Evolutionary conservation across 1,284 basidiomycete genomes (phyloP), one percentile per base, ranked within the genome.

Genomic region (Fereydounia khargensis): DNA sequence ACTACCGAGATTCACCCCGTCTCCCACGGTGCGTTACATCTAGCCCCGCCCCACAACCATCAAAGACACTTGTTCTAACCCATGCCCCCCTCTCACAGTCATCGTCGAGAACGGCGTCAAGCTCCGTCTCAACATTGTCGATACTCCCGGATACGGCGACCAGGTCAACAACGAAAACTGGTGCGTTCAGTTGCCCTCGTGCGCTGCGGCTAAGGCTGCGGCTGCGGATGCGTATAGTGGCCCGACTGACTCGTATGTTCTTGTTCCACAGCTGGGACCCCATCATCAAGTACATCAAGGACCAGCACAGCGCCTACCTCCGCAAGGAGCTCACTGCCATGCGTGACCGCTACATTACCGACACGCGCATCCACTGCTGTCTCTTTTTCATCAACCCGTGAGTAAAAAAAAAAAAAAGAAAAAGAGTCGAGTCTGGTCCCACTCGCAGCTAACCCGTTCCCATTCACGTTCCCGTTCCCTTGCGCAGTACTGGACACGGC

Each of bases 81-180:
- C 31, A 6, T 18, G 6, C 3, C 7, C 17, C 8, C 31, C 31
- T 33, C 16, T 40, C 5, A 34, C 65, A 95, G 92, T 95, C 59
- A 91, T 98, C 62, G 86, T 87, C 42, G 94, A 98, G 78, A 97
- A 97, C 67, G 91, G 91, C 44, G 94, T 98, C 52, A 87, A 86
- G 76, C 84, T 98, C 54, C 85, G 89, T 46, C 81, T 98, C 69
- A 98, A 98, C 83, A 96, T 98, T 63, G 91, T 98, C 67, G 95
- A 98, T 79, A 98, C 95, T 6, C 94, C 94, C 43, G 94, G 95
- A 28, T 98, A 95, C 73, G 95, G 92, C 43, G 95, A 98, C 82
- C 89, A 92, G 73, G 86, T 98, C 77, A 96, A 98, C 84, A 98
- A 98, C 78, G 95, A 98, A 78, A 89, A 89, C 78, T 97, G 95